phyloP scores from a whole-genome alignment of 352 stramenopile genomes.

The Globisporangium paroecandrum region DNA sequence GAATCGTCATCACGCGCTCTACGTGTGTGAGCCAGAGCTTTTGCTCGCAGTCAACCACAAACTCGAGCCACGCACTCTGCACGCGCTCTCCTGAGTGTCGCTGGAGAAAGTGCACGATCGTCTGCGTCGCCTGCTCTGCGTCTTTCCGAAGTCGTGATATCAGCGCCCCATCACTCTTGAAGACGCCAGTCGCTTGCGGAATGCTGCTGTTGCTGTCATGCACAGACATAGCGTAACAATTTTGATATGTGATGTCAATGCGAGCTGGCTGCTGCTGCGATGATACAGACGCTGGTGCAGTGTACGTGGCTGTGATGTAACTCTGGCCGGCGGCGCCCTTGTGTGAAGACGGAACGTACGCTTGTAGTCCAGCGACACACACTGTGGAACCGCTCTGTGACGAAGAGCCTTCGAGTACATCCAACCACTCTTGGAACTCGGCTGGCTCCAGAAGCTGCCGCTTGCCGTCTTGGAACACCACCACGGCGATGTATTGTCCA shows the following conservation, averaged over 20 bases:
- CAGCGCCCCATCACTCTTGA: not conserved
- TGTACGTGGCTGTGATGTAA: constrained; percentile 4
- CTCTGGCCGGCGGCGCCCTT: not conserved
- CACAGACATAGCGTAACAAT: constrained; percentile 9
- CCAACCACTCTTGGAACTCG: constrained; percentile 23
- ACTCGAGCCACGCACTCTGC: constrained; percentile 27
- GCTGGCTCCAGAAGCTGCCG: constrained; percentile 15
- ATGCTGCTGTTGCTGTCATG: not conserved
- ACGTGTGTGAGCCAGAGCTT: constrained; percentile 43
- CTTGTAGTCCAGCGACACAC: constrained; percentile 21
- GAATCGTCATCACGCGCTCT: constrained; percentile 11
- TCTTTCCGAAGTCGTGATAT: constrained; percentile 24
- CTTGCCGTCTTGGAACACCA: constrained; percentile 13
- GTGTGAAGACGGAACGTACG: constrained; percentile 15
- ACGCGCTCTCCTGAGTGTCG: constrained; percentile 15
- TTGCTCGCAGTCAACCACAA: constrained; percentile 31
- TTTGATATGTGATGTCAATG: constrained; percentile 19
- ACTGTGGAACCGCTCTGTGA: too few relatives aligned
- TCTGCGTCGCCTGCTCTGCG: constrained; percentile 19
- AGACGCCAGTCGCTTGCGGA: not conserved
- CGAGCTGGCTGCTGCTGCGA: constrained; percentile 11
- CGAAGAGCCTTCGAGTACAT: constrained; percentile 9
- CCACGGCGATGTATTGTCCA: constrained; percentile 15
- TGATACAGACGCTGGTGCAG: not conserved
- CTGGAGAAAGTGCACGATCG: constrained; percentile 30